A percentile compares a stretch with the other conserved stretches of the same genome.
These are phyloP conservation scores for Chaetomium fimeti DNA, from an alignment of 495 filamentous ascomycete genomes.

Conservation along the genomic window DNA sequence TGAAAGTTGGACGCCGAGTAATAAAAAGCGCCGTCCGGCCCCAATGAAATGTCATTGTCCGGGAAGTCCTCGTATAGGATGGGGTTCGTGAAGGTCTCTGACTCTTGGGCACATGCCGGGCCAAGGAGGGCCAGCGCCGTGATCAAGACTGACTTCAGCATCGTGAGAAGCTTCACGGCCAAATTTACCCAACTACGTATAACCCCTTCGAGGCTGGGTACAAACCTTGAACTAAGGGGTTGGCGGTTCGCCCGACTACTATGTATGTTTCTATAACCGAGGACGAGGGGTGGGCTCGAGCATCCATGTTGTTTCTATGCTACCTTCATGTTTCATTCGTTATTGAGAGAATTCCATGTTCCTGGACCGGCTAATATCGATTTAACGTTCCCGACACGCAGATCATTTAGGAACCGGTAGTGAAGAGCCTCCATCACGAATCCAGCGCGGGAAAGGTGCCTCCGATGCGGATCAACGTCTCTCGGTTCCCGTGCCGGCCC, in stretches of 20 bases:
- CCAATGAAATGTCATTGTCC: slow-evolving; percentile 5
- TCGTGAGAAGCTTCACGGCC: neutral
- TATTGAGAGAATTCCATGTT: neutral
- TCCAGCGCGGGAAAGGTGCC: neutral
- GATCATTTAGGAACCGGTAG: neutral
- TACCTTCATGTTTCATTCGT: neutral
- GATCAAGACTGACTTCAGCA: neutral
- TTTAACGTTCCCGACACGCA: neutral
- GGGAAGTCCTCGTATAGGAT: slow-evolving; percentile 14
- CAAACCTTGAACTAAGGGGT: neutral
- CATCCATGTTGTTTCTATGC: neutral
- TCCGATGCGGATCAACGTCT: slow-evolving; percentile 7
- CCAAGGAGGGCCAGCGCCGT: neutral
- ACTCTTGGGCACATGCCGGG: neutral
- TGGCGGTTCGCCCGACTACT: neutral
- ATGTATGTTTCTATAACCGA: neutral
- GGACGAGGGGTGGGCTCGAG: neutral
- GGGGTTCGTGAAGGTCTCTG: slow-evolving; percentile 10
- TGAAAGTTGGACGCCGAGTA: slow-evolving; percentile 14
- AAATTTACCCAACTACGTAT: too few species aligned
- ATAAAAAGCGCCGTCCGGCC: slow-evolving; percentile 7
- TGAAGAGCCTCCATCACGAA: neutral
- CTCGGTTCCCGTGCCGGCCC: neutral
- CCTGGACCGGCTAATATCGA: slow-evolving; percentile 4
- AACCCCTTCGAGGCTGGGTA: too few species aligned